phyloP scores from a whole-genome alignment of 441 rosid species.

The Populus tomentosa region DNA sequence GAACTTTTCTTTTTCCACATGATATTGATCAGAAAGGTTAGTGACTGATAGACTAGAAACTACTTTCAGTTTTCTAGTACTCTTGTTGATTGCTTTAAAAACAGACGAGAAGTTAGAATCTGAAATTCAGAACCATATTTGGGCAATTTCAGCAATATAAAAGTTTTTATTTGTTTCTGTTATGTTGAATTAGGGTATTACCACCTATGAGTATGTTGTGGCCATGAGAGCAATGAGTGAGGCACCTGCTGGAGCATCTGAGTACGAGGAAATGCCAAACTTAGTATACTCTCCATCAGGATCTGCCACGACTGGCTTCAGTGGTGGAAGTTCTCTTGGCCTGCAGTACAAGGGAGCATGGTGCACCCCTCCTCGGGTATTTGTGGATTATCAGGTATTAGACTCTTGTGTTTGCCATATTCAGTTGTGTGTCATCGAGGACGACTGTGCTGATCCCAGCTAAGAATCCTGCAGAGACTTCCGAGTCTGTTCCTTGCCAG shows the following conservation, averaged over 20 bases:
- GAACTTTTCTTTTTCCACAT: constrained; percentile 94
- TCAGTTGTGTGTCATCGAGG: not conserved
- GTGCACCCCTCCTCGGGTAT: constrained; percentile 96
- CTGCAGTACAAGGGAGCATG: constrained; percentile 80
- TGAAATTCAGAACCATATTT: not conserved
- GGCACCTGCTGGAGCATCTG: constrained; percentile 60
- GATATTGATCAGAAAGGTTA: constrained; percentile 81
- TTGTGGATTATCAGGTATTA: constrained; percentile 88
- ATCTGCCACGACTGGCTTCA: constrained; percentile 78
- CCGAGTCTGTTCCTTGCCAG: not conserved
- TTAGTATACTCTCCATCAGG: constrained; percentile 72
- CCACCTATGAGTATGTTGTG: constrained; percentile 92
- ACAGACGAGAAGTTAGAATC: not conserved
- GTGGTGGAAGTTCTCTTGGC: constrained; percentile 96
- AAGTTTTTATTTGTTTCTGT: not conserved
- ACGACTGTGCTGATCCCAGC: not conserved
- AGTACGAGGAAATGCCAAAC: constrained; percentile 63
- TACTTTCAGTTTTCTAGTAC: constrained; percentile 7
- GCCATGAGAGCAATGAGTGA: constrained; percentile 93
- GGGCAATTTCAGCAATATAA: not conserved
- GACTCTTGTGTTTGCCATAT: not conserved
- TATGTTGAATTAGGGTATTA: constrained; percentile 59
- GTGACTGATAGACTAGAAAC: constrained; percentile 8
- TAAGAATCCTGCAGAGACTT: not conserved
- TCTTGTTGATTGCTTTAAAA: not conserved